Evolutionary conservation across 2,329 filamentous ascomycete species (phyloP).

Genomic region (Penicillium fuscoglaucum): DNA sequence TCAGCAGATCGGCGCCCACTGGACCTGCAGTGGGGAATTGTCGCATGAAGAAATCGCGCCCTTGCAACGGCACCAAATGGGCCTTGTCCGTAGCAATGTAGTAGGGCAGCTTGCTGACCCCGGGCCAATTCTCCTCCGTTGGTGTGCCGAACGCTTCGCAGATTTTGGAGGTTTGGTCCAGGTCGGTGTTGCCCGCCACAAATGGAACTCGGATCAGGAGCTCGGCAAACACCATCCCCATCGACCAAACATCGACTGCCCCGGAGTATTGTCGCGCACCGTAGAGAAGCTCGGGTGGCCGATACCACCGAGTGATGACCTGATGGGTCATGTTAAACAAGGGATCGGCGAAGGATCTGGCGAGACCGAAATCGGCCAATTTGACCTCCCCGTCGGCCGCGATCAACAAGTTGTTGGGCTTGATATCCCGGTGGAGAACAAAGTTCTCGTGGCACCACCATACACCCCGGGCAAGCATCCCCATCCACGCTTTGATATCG

Average conservation of each 20-base stretch:
- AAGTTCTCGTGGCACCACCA: constrained; percentile 98
- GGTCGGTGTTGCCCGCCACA: constrained; percentile 78
- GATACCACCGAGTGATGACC: constrained; percentile 96
- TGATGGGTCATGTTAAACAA: constrained; percentile 86
- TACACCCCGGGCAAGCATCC: constrained; percentile 87
- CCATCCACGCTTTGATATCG: constrained; percentile 98
- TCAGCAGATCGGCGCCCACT: constrained; percentile 82
- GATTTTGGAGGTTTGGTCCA: constrained; percentile 83
- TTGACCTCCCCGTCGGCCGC: constrained; percentile 91
- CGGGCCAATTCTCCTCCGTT: constrained; percentile 93
- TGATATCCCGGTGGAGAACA: constrained; percentile 95
- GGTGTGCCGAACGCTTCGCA: constrained; percentile 85
- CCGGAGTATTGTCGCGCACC: constrained; percentile 86
- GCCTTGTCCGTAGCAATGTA: constrained; percentile 70
- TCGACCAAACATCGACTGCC: constrained; percentile 90
- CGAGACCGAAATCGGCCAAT: constrained; percentile 95
- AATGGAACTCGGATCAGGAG: constrained; percentile 80
- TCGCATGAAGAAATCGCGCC: constrained; percentile 69
- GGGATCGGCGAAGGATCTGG: constrained; percentile 84
- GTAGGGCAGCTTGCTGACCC: constrained; percentile 74
- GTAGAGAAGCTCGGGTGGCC: constrained; percentile 89
- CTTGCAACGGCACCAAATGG: constrained; percentile 58
- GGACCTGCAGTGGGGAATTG: constrained; percentile 78
- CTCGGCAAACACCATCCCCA: constrained; percentile 91
- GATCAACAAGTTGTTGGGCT: constrained; percentile 96